Conservation (phyloP, 768 basidiomycete genomes). For the Ramaria rubella region DNA sequence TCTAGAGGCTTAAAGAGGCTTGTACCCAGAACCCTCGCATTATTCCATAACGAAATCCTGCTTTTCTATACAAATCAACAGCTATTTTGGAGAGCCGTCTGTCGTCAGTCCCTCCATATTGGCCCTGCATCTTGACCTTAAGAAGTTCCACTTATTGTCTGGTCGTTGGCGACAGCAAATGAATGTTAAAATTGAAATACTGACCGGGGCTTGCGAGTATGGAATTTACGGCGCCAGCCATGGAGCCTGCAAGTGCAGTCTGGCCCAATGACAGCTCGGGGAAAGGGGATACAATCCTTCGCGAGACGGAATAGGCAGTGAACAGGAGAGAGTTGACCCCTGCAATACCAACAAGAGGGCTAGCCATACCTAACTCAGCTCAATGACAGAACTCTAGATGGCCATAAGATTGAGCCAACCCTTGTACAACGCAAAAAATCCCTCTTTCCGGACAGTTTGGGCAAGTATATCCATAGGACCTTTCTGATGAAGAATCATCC, state of each 20-base stretch:
- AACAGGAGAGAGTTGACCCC: conserved; percentile 96
- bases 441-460: conserved; percentile 81
- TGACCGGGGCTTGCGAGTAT: conserved; percentile 84
- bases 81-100: conserved; percentile 68
- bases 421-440: conserved; percentile 91
- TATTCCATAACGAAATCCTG: conserved; percentile 81
- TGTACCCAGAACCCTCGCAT: conserved; percentile 97
- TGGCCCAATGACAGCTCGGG: conserved; percentile 74
- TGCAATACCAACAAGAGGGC: conserved; percentile 86
- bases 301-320: conserved; percentile 78
- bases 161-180: background rate
- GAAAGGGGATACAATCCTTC: conserved; percentile 82
- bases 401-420: conserved; percentile 38
- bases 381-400: background rate
- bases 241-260: conserved; percentile 77
- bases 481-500: conserved; percentile 44
- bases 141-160: conserved; percentile 80
- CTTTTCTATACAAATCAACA: conserved; percentile 78
- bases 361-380: conserved; percentile 65
- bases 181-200: conserved; percentile 11
- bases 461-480: conserved; percentile 87
- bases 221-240: conserved; percentile 90
- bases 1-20: background rate
- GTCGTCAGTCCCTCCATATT: conserved; percentile 78
- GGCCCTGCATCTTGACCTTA: conserved; percentile 96